Conservation (phyloP, 2,329 filamentous ascomycete species). For the Akanthomyces lecanii region DNA sequence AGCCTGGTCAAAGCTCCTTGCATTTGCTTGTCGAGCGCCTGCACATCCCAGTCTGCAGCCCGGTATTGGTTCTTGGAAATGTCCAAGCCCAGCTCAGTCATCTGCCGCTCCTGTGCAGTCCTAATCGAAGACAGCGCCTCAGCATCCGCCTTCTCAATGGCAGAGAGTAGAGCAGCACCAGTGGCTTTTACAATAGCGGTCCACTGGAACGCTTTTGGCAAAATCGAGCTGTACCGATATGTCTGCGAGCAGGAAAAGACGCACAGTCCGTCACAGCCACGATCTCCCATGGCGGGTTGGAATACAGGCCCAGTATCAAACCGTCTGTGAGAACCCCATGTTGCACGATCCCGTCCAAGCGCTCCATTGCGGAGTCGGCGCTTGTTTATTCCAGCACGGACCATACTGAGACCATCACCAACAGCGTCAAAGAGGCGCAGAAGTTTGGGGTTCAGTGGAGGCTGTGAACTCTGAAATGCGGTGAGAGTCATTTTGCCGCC, state of each 20-base stretch:
- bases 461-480: not conserved
- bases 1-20: slow-evolving; percentile 3
- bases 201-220: slow-evolving; percentile 11
- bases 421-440: slow-evolving; percentile 3
- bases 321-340: slow-evolving; percentile 9
- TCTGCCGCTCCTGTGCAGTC: slow-evolving; percentile 8
- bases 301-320: not conserved
- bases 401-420: not conserved
- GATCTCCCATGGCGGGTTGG: not conserved
- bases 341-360: slow-evolving; percentile 4
- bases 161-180: slow-evolving; percentile 6
- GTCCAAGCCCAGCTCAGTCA: slow-evolving; percentile 10
- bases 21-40: slow-evolving; percentile 15
- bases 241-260: slow-evolving; percentile 8
- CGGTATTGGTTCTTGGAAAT: slow-evolving; percentile 14
- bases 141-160: slow-evolving; percentile 5
- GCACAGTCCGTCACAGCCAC: not conserved
- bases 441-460: slow-evolving; percentile 8
- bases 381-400: not conserved
- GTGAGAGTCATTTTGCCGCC: slow-evolving; percentile 7
- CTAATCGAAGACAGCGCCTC: slow-evolving; percentile 5
- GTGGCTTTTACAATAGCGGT: slow-evolving; percentile 6
- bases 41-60: slow-evolving; percentile 14
- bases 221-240: slow-evolving; percentile 7
- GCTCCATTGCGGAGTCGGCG: not conserved